These are phyloP conservation scores for Nakazawaea wickerhamii DNA, from an alignment of 805 yeast genomes.

Conservation along the genomic window DNA sequence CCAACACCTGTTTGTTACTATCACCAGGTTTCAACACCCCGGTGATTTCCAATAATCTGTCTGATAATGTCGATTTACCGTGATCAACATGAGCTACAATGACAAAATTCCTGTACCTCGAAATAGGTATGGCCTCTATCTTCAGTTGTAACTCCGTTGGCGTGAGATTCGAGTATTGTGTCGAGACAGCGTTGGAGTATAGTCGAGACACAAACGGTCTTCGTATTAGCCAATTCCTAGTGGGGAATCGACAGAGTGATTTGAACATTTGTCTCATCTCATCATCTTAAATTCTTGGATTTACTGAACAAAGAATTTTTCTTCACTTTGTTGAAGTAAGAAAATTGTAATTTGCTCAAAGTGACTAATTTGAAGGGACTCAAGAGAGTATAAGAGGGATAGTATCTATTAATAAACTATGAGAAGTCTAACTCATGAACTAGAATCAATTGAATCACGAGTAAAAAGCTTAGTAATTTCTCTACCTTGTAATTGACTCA, in stretches of 20 bases:
- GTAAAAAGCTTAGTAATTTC: too few relatives aligned
- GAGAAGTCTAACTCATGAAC: too few relatives aligned
- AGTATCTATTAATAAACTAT: too few relatives aligned
- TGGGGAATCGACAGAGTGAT: neutral
- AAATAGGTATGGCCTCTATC: conserved; percentile 74
- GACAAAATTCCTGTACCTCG: conserved; percentile 82
- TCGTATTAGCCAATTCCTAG: neutral
- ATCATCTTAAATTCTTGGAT: too few relatives aligned
- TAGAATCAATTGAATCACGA: too few relatives aligned
- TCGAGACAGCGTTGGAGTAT: neutral
- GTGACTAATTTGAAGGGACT: too few relatives aligned
- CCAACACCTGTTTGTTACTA: conserved; percentile 76
- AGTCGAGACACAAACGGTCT: neutral
- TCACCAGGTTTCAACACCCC: conserved; percentile 76
- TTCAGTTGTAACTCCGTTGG: conserved; percentile 41
- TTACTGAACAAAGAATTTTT: too few relatives aligned
- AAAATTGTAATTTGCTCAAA: too few relatives aligned
- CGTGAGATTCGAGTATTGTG: conserved; percentile 4
- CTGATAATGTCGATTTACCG: conserved; percentile 84
- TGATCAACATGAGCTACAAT: conserved; percentile 94
- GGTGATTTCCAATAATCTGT: conserved; percentile 79
- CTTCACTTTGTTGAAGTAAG: too few relatives aligned
- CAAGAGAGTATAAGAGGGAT: too few relatives aligned
- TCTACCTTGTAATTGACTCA: too few relatives aligned
- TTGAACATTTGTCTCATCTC: neutral